Conservation (phyloP, 257 asterid species). For the Lavandula angustifolia region DNA sequence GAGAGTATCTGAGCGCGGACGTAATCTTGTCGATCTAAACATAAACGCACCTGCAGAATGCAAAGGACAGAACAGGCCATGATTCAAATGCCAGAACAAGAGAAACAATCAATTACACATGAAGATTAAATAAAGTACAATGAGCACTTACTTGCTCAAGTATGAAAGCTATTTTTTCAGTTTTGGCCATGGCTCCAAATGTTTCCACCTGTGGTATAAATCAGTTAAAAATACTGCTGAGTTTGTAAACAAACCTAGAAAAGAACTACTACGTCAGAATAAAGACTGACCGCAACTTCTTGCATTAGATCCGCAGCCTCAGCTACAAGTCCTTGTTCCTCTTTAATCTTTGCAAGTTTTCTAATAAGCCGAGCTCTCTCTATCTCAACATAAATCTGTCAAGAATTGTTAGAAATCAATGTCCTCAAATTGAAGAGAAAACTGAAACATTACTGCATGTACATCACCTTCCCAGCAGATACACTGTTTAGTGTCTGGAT, state of each 20-base stretch:
- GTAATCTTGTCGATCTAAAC: slow-evolving; percentile 88
- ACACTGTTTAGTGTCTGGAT: slow-evolving; percentile 84
- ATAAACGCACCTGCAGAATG: slow-evolving; percentile 72
- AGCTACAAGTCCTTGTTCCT: slow-evolving; percentile 79
- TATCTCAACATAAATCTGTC: slow-evolving; percentile 90
- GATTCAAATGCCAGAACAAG: slow-evolving; percentile 16
- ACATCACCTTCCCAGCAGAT: slow-evolving; percentile 88
- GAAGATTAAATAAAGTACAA: neutral
- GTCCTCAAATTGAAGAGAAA: slow-evolving; percentile 4
- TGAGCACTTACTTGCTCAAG: slow-evolving; percentile 75
- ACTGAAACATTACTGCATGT: neutral
- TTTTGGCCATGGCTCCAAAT: slow-evolving; percentile 97
- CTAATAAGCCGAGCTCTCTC: slow-evolving; percentile 94
- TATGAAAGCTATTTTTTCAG: slow-evolving; percentile 92
- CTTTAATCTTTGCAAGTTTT: slow-evolving; percentile 87
- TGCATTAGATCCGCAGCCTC: slow-evolving; percentile 99
- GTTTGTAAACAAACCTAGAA: neutral
- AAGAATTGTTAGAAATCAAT: slow-evolving; percentile 6
- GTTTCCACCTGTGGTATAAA: slow-evolving; percentile 72
- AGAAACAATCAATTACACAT: slow-evolving; percentile 19
- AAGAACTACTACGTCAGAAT: neutral
- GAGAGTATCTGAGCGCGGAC: slow-evolving; percentile 98
- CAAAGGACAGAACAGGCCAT: slow-evolving; percentile 8
- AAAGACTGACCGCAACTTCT: slow-evolving; percentile 89
- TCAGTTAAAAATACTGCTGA: slow-evolving; percentile 16